Evolutionary conservation across 345 rosid genomes (phyloP), one percentile per base, ranked within the genome.

Genomic region (Sisymbrium altissimum): DNA sequence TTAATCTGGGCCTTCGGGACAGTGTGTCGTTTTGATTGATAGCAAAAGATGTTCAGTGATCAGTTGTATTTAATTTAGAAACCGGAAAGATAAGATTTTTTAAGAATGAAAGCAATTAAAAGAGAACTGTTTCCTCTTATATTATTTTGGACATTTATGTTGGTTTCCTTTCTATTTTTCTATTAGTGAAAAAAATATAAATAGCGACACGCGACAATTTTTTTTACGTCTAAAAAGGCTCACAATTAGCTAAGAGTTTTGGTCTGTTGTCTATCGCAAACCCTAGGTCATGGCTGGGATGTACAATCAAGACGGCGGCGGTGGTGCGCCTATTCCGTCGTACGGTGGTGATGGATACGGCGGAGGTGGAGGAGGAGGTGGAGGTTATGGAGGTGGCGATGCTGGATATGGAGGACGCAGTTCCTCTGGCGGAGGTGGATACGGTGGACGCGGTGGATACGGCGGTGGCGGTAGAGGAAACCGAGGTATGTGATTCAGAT

Each of bases 301-400:
- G 91, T 87, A 92, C 82, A 89, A 87, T 64, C 92, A 91, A 76
- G 89, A 83, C 43, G 86, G 86, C 78, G 86, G 84, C 74, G 78
- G 83, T 40, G 83, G 78, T 25, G 81, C 77, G 25, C 79, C 80
- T 74, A 14, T 81, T 33, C 53, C 83, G 43, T 68, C 82, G n/a
- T 82, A 78, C 9, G 84, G 85, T 19, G 79, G 72, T 13, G 86
- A 74, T 25, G 84, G 82, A 53, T 72, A 70, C 38, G 82, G 83
- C 2, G 84, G 82, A 9, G 76, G 76, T 4, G 86, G 88, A 35
- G 83, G 83, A 2, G 84, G 82, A 9, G 76, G 76, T 6, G 86
- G 88, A 35, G 83, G 87, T 11, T 79, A 74, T 11, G 83, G 82
- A 6, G 84, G 80, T 9, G 80, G 83, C 13, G 81, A 75, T 48